Evolutionary conservation across 2,329 filamentous ascomycete species (phyloP), one percentile per base, ranked within the genome.

Genomic region (Diaporthe longicolla): DNA sequence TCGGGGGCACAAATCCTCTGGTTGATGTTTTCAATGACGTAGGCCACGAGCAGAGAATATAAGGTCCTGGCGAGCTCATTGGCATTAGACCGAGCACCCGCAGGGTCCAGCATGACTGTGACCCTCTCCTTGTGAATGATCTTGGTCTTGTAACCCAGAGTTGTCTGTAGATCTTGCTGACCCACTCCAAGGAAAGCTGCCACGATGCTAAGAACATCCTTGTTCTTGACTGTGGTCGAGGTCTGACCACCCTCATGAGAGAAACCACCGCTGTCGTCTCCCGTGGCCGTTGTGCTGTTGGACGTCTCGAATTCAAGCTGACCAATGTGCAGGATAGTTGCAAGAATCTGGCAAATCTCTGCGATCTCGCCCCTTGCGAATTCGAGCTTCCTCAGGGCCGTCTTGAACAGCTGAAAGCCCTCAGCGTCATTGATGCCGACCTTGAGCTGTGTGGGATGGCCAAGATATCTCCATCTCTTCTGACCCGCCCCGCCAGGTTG

Each of bases 341-440:
- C 97, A 70, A 99, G 87, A 65, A 98, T 90, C 85, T 99, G 97
- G 83, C 97, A 99, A 72, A 99, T 95, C 82, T 98, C 96, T 52
- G 97, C 97, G 80, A 99, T 98, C 79, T 98, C 97, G 75, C 93
- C 92, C 71, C 95, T 91, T 5, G 96, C 94, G 77, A 99, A 98
- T 83, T 98, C 97, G 19, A 99, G 89, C 83, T 97, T 98, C 77
- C 95, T 91, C 65, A 99, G 86, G 1, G 97, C 97, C 0, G 94
- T 98, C 87, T 98, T 98, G 89, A 99, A 98, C 70, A 98, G 93
- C 81, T 97, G 94, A 83, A 99, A 99, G 6, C 96, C 97, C 80
- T 98, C 95, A 1, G 93, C 89, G 80, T 99, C 97, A 80, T 99
- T 98, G 82, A 99, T 95, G 73, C 97, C 97, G 37, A 98, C 95